Percentiles rank a stretch among this genome's conserved stretches.
Evolutionary conservation across 257 asterid genomes (phyloP).

Genomic region (Przewalskia tangutica): DNA sequence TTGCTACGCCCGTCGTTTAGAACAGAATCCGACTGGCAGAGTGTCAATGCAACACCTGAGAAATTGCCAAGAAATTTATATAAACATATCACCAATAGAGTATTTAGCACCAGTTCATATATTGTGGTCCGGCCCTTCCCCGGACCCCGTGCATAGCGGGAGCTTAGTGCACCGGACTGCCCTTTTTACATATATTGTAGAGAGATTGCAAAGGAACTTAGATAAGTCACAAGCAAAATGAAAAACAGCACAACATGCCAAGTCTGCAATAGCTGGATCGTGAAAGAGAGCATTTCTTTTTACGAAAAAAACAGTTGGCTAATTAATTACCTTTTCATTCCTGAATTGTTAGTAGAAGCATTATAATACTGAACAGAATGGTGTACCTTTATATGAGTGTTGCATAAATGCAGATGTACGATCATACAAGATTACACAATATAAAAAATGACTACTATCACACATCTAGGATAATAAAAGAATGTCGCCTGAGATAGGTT

Average conservation of each 20-base stretch:
- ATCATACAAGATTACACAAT: not conserved
- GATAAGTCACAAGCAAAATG: not conserved
- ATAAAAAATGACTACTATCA: not conserved
- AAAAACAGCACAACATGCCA: not conserved
- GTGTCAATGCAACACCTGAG: slow-evolving; percentile 76
- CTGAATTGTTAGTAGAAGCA: not conserved
- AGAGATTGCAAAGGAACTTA: not conserved
- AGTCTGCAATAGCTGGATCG: not conserved
- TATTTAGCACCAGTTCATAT: not conserved
- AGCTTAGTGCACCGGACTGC: too few species aligned
- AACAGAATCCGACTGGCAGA: slow-evolving; percentile 82
- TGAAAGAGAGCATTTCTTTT: not conserved
- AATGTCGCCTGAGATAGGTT: not conserved
- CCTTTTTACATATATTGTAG: not conserved
- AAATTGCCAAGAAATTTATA: not conserved
- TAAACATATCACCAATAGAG: not conserved
- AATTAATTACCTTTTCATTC: not conserved
- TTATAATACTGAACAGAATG: not conserved
- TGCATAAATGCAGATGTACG: not conserved
- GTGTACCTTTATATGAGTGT: not conserved
- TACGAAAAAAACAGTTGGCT: not conserved
- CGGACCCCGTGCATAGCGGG: too few species aligned
- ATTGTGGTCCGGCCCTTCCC: too few species aligned
- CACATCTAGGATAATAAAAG: not conserved
- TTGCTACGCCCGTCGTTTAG: slow-evolving; percentile 66